Percentiles rank a stretch among this genome's conserved stretches.
phyloP scores from a whole-genome alignment of 768 basidiomycete species.

The Kwoniella sp. region DNA sequence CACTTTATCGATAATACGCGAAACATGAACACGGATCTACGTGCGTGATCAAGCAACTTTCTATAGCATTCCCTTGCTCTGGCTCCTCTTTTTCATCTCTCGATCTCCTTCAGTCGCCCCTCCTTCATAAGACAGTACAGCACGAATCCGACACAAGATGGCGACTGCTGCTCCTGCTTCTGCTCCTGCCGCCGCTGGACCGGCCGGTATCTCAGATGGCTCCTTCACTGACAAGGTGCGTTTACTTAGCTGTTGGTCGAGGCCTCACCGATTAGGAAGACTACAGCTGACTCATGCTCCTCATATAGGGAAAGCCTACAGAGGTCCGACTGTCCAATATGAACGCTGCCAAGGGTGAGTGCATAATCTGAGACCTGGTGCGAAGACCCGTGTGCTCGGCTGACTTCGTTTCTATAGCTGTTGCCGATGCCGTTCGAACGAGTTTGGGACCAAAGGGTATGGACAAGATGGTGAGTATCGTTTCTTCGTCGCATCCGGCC shows the following conservation, averaged over 20 bases:
- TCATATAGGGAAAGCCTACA: conserved; percentile 86
- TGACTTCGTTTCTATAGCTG: conserved; percentile 66
- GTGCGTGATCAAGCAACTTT: conserved; percentile 5
- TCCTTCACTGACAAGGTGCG: conserved; percentile 43
- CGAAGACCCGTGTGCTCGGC: no score
- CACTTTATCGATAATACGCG: background rate
- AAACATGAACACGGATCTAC: conserved; percentile 9
- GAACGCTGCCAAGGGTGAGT: conserved; percentile 80
- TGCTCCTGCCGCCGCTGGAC: conserved; percentile 11
- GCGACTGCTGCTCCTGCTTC: conserved; percentile 16
- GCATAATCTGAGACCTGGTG: background rate
- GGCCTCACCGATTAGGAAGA: no score
- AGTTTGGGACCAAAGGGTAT: conserved; percentile 96
- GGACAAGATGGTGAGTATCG: conserved; percentile 88
- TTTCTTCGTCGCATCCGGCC: background rate
- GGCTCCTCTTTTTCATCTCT: conserved; percentile 8
- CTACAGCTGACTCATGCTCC: conserved; percentile 6
- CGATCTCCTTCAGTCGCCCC: background rate
- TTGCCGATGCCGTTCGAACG: conserved; percentile 95
- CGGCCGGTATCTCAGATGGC: conserved; percentile 25
- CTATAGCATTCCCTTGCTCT: conserved; percentile 15
- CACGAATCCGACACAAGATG: conserved; percentile 7
- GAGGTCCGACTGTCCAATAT: conserved; percentile 95
- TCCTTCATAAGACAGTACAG: no score
- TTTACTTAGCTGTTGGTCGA: background rate